Conservation (phyloP, 805 yeast genomes). For the Yarrowia deformans region DNA sequence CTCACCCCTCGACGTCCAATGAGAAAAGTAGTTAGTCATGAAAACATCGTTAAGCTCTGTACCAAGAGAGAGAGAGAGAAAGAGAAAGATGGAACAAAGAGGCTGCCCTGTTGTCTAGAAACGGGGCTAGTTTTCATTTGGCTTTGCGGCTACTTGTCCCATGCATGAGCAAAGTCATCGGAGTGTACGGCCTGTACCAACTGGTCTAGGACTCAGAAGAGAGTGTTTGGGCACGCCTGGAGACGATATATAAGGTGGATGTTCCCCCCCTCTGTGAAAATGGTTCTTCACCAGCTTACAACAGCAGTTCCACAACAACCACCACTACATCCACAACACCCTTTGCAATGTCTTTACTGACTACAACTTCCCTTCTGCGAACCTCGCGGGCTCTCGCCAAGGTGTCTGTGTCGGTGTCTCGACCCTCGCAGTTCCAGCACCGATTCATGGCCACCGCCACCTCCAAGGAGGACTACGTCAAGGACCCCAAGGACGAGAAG, state of each 20-base stretch:
- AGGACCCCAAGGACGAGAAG: neutral
- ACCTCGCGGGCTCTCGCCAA: constrained; percentile 16
- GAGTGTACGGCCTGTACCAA: too few relatives aligned
- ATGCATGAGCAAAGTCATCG: constrained; percentile 30
- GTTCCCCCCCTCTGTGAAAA: neutral
- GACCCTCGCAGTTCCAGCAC: neutral
- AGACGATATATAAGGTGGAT: constrained; percentile 2
- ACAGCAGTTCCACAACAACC: neutral
- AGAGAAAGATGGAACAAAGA: neutral
- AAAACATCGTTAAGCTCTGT: neutral
- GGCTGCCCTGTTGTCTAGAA: too few relatives aligned
- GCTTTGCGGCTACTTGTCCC: neutral
- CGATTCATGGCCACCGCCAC: constrained; percentile 21
- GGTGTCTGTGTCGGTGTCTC: neutral
- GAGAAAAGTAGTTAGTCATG: neutral
- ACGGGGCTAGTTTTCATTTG: neutral
- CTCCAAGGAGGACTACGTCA: constrained; percentile 1
- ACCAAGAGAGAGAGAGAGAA: neutral
- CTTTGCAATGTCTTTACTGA: constrained; percentile 5
- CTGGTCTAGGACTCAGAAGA: neutral
- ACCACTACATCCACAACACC: too few relatives aligned
- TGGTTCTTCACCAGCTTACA: neutral
- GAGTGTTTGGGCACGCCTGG: neutral
- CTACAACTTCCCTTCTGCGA: constrained; percentile 22
- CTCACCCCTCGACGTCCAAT: neutral